Conservation (phyloP, 805 yeast species). For the Pichia scutulata region DNA sequence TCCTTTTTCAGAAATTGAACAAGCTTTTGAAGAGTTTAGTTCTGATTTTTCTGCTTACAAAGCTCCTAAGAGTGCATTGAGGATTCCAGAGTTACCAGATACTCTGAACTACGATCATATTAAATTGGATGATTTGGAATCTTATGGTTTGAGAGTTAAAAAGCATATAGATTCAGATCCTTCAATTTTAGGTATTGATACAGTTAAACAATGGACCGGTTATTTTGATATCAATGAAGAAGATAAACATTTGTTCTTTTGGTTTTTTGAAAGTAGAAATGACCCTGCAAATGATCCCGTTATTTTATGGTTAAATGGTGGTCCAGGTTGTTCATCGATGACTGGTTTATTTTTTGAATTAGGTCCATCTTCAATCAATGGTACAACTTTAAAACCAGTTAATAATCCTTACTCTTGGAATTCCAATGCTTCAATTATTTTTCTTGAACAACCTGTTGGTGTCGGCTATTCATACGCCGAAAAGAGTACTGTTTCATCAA, state of each 20-base stretch:
- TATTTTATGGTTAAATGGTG: constrained; percentile 88
- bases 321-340: constrained; percentile 89
- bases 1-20: background rate
- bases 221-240: constrained; percentile 57
- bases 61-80: constrained; percentile 4
- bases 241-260: constrained; percentile 75
- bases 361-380: constrained; percentile 66
- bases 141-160: constrained; percentile 21
- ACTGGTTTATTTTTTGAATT: constrained; percentile 83
- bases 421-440: constrained; percentile 74
- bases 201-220: constrained; percentile 77
- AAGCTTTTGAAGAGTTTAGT: background rate
- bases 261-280: constrained; percentile 85
- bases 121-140: constrained; percentile 12
- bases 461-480: constrained; percentile 62
- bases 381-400: constrained; percentile 51
- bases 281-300: constrained; percentile 84
- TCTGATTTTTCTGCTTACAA: background rate
- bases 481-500: constrained; percentile 49
- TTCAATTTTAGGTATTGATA: constrained; percentile 64
- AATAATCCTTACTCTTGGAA: constrained; percentile 81
- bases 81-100: background rate
- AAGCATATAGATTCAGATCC: constrained; percentile 35
- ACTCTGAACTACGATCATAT: constrained; percentile 3
- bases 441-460: constrained; percentile 83